A percentile compares a stretch with the other conserved stretches of the same genome.
phyloP scores from a whole-genome alignment of 192 early-diverging fungal species.

The Allomyces arbusculus region DNA sequence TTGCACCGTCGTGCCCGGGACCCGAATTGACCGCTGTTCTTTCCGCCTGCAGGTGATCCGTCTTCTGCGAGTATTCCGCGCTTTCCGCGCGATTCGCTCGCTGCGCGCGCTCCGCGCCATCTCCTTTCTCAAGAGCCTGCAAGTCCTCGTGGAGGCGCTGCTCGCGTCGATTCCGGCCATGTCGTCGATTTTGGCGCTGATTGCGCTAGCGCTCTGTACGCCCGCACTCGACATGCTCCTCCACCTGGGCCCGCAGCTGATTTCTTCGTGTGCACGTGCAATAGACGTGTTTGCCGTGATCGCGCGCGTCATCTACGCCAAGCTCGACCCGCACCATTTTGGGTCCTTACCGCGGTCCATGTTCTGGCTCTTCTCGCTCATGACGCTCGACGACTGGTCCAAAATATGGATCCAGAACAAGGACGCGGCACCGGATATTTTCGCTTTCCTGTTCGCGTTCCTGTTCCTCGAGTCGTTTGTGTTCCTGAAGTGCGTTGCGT shows the following conservation, averaged over 20 bases:
- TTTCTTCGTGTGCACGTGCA: too few relatives aligned
- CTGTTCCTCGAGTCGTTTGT: constrained; percentile 17
- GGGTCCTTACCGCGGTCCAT: constrained; percentile 6
- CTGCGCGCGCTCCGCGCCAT: constrained; percentile 12
- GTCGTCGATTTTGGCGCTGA: constrained; percentile 13
- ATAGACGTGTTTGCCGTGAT: constrained; percentile 17
- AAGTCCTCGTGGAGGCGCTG: constrained; percentile 16
- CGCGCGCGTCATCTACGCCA: constrained; percentile 9
- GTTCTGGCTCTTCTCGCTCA: constrained; percentile 15
- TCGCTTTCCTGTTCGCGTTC: constrained; percentile 10
- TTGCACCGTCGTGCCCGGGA: too few relatives aligned
- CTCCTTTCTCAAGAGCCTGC: constrained; percentile 8
- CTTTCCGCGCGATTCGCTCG: constrained; percentile 10
- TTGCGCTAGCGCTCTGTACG: constrained; percentile 12
- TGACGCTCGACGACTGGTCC: constrained; percentile 18
- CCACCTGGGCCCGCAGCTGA: too few relatives aligned
- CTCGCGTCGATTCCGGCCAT: constrained; percentile 18
- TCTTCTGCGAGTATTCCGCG: constrained; percentile 10
- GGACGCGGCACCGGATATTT: constrained; percentile 8
- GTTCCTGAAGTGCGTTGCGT: constrained; percentile 13
- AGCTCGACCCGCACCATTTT: constrained; percentile 14
- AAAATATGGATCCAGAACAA: constrained; percentile 14
- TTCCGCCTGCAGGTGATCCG: constrained; percentile 5
- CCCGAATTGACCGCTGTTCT: too few relatives aligned
- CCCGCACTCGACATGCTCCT: too few relatives aligned